A percentile compares a stretch with the other conserved stretches of the same genome.
These are phyloP conservation scores for Xylariales sp. DNA, from an alignment of 2,329 filamentous ascomycete species.

Conservation along the genomic window DNA sequence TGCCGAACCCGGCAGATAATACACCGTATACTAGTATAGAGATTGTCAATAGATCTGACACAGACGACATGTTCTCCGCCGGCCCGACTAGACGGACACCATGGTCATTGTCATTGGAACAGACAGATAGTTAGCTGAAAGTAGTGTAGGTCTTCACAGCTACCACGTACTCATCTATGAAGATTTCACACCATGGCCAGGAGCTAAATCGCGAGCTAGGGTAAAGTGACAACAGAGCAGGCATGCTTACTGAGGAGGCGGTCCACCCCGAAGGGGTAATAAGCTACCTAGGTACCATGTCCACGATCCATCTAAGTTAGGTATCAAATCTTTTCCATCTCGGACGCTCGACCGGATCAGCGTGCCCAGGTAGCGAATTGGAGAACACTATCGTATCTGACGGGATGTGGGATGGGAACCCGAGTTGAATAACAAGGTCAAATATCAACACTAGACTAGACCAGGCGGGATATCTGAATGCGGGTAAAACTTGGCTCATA, in stretches of 20 bases:
- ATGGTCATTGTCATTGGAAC: not conserved
- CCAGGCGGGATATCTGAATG: slow-evolving; percentile 1
- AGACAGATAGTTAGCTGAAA: not conserved
- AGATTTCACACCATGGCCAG: not conserved
- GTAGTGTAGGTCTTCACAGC: not conserved
- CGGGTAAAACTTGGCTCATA: slow-evolving; percentile 4
- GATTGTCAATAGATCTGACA: not conserved
- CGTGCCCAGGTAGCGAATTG: not conserved
- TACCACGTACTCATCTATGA: not conserved
- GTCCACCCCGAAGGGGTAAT: not conserved
- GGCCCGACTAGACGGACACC: not conserved
- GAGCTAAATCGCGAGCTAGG: no score
- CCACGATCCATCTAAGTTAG: not conserved
- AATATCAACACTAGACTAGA: not conserved
- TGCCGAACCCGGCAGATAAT: slow-evolving; percentile 33
- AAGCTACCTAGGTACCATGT: not conserved
- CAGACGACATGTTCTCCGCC: not conserved
- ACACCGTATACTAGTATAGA: not conserved
- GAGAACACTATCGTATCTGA: not conserved
- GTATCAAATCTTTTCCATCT: not conserved
- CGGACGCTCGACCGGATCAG: slow-evolving; percentile 5
- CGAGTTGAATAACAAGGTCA: not conserved
- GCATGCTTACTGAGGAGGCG: not conserved
- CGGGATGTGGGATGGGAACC: slow-evolving; percentile 16
- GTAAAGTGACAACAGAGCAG: no score